Conservation (phyloP, 306 rosid genomes). For the Rubus parviflorus region DNA sequence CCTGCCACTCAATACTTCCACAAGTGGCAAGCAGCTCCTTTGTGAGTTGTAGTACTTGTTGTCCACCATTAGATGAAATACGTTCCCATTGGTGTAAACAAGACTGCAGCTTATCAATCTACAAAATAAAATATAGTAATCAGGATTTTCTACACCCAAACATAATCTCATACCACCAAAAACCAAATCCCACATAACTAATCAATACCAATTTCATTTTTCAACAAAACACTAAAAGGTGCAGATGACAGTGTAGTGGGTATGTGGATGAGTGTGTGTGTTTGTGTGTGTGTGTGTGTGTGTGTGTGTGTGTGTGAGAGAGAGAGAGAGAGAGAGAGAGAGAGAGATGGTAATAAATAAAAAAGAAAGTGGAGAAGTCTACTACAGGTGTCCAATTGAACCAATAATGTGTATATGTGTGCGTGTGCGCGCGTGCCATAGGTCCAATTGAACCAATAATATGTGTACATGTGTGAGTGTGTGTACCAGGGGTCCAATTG, state of each 20-base stretch:
- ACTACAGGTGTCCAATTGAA: background rate
- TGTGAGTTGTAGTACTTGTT: conserved; percentile 48
- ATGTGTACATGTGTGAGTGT: no score
- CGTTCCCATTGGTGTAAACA: conserved; percentile 80
- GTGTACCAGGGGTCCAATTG: background rate
- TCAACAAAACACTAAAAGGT: background rate
- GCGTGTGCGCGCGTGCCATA: no score
- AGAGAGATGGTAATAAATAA: background rate
- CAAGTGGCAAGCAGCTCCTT: conserved; percentile 71
- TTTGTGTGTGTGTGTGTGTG: background rate
- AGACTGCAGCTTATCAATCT: conserved; percentile 87
- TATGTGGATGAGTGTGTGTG: background rate
- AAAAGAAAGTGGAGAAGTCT: background rate
- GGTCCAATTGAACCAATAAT: no score
- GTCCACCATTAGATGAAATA: conserved; percentile 45
- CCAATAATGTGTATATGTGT: background rate
- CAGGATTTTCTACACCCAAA: conserved; percentile 8
- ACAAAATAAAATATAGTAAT: conserved; percentile 18
- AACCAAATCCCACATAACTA: conserved; percentile 6
- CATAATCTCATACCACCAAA: background rate
- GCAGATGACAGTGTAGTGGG: background rate
- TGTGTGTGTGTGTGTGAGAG: no score
- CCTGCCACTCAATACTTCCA: conserved; percentile 97
- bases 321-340: conserved; percentile 2
- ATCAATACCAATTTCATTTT: background rate